Conservation (phyloP, 2,329 filamentous ascomycete genomes). For the Periconia macrospinosa region DNA sequence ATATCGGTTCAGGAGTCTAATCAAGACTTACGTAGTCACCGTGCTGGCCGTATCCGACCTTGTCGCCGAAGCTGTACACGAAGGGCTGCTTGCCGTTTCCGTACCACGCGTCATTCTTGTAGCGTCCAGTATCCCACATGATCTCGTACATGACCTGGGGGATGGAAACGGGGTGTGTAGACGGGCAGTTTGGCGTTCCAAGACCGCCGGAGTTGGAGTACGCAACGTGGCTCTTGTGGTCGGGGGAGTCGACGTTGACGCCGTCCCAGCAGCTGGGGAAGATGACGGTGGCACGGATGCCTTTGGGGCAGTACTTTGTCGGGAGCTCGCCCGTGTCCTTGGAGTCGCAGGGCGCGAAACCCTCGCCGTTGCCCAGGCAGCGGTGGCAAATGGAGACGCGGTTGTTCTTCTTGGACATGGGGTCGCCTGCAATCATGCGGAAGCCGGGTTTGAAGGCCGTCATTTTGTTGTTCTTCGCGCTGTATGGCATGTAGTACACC, state of each 20-base stretch:
- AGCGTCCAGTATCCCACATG: conserved; percentile 46
- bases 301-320: conserved; percentile 75
- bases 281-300: conserved; percentile 70
- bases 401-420: conserved; percentile 34
- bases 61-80: conserved; percentile 31
- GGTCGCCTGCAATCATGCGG: conserved; percentile 70
- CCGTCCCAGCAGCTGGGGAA: conserved; percentile 77
- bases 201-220: conserved; percentile 53
- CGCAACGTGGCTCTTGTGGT: conserved; percentile 66
- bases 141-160: conserved; percentile 50
- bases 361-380: conserved; percentile 25
- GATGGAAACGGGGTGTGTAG: conserved; percentile 47
- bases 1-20: neutral
- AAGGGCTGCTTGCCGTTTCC: conserved; percentile 28
- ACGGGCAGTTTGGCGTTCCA: conserved; percentile 50
- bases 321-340: conserved; percentile 42
- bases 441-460: conserved; percentile 71
- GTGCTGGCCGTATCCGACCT: neutral
- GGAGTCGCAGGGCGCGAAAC: conserved; percentile 25
- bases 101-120: conserved; percentile 26
- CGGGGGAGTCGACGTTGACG: conserved; percentile 50
- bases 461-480: conserved; percentile 58
- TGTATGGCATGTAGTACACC: conserved; percentile 77
- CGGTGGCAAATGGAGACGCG: conserved; percentile 19
- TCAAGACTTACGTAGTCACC: neutral